Evolutionary conservation across 2,329 filamentous ascomycete genomes (phyloP).

Genomic region (Talaromyces pinophilus): DNA sequence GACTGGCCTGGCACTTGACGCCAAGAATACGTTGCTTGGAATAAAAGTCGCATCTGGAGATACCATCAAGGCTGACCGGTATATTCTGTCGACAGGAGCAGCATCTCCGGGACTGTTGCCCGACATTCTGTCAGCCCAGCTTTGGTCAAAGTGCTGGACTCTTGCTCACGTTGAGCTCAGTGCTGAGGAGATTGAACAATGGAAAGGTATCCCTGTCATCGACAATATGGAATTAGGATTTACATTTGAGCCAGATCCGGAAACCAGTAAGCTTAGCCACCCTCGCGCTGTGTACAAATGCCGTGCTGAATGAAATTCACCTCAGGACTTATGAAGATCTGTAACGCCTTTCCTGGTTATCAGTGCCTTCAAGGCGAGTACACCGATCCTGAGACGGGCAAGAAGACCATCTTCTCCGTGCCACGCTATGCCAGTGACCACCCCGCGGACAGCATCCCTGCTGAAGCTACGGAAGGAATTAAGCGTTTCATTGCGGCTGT

Average conservation of each 20-base stretch:
- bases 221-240: slow-evolving; percentile 53
- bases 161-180: slow-evolving; percentile 55
- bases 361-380: slow-evolving; percentile 14
- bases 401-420: slow-evolving; percentile 45
- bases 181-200: slow-evolving; percentile 47
- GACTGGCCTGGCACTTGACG: slow-evolving; percentile 43
- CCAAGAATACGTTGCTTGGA: slow-evolving; percentile 44
- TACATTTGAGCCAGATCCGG: slow-evolving; percentile 52
- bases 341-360: slow-evolving; percentile 60
- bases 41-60: slow-evolving; percentile 47
- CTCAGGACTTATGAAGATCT: slow-evolving; percentile 36
- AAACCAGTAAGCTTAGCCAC: slow-evolving; percentile 34
- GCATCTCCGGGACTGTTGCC: slow-evolving; percentile 51
- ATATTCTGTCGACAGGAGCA: slow-evolving; percentile 54
- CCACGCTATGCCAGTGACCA: slow-evolving; percentile 35
- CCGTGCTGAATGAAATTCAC: not conserved
- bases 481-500: slow-evolving; percentile 55
- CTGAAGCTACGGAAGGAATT: slow-evolving; percentile 48
- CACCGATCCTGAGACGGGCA: slow-evolving; percentile 11
- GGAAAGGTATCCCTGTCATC: slow-evolving; percentile 53
- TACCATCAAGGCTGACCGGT: slow-evolving; percentile 46
- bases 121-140: slow-evolving; percentile 48
- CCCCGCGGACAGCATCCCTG: slow-evolving; percentile 49
- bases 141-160: slow-evolving; percentile 58
- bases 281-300: not conserved